Evolutionary conservation across 257 asterid species (phyloP).

Genomic region (Nicotiana obtusifolia): DNA sequence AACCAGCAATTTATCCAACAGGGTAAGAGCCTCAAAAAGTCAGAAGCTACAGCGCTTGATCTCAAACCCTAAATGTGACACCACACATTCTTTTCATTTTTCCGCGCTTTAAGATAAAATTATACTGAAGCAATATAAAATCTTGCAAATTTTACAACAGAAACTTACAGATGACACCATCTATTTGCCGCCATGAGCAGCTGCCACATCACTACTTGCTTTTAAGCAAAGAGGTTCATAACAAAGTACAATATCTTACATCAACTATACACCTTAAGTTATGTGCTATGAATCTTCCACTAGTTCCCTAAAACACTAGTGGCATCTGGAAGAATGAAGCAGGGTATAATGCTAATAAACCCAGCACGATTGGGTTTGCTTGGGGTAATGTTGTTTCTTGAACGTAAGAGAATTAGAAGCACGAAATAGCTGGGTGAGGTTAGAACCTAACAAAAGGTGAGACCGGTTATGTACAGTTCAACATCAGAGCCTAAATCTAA

Average conservation of each 20-base stretch:
- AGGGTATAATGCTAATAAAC: conserved; percentile 1
- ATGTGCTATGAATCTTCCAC: not conserved
- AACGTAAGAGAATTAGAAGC: not conserved
- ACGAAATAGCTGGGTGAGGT: not conserved
- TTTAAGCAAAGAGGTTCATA: not conserved
- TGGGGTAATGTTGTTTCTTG: not conserved
- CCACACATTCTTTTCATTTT: not conserved
- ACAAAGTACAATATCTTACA: not conserved
- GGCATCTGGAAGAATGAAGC: not conserved
- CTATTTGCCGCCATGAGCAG: not conserved
- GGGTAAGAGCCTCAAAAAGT: not conserved
- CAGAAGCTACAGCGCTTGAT: not conserved
- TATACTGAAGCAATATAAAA: not conserved
- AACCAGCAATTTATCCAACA: not conserved
- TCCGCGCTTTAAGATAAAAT: not conserved
- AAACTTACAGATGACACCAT: not conserved
- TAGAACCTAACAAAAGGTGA: too few species aligned
- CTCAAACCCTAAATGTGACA: not conserved
- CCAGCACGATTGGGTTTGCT: not conserved
- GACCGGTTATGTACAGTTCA: too few species aligned
- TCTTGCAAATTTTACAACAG: not conserved
- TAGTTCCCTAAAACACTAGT: conserved; percentile 3
- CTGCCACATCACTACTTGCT: not conserved
- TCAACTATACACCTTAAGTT: not conserved
- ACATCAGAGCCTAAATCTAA: too few species aligned